phyloP scores from a whole-genome alignment of 148 eudicot species.

The Amaranthus hypochondriacus region DNA sequence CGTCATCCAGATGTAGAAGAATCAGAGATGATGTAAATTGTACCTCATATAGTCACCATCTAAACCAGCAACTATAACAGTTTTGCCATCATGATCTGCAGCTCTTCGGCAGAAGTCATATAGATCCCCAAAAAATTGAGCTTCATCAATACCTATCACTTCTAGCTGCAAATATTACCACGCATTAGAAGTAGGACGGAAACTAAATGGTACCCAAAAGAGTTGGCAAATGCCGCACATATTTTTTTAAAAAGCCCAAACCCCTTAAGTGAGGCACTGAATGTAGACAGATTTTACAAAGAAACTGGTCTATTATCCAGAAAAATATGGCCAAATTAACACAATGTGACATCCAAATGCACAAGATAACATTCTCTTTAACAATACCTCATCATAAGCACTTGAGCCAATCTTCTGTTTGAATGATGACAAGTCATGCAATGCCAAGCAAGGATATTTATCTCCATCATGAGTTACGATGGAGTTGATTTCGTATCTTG shows the following conservation, averaged over 20 bases:
- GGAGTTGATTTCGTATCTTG: slow-evolving; percentile 69
- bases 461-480: slow-evolving; percentile 92
- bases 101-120: slow-evolving; percentile 75
- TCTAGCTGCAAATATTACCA: slow-evolving; percentile 48
- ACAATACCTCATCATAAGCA: slow-evolving; percentile 77
- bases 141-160: slow-evolving; percentile 95
- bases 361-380: not conserved
- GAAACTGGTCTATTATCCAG: not conserved
- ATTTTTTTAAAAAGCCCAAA: not conserved
- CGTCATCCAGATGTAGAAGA: not conserved
- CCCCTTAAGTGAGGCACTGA: not conserved
- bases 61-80: slow-evolving; percentile 81
- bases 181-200: not conserved
- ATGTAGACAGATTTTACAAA: not conserved
- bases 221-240: not conserved
- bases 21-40: not conserved
- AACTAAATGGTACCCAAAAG: not conserved
- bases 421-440: slow-evolving; percentile 67
- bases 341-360: not conserved
- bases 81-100: slow-evolving; percentile 89
- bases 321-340: not conserved
- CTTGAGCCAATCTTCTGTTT: slow-evolving; percentile 57
- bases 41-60: slow-evolving; percentile 94
- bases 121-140: slow-evolving; percentile 83
- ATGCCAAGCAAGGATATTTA: slow-evolving; percentile 81